Evolutionary conservation across 345 rosid genomes (phyloP).

Genomic region (Eutrema japonicum): DNA sequence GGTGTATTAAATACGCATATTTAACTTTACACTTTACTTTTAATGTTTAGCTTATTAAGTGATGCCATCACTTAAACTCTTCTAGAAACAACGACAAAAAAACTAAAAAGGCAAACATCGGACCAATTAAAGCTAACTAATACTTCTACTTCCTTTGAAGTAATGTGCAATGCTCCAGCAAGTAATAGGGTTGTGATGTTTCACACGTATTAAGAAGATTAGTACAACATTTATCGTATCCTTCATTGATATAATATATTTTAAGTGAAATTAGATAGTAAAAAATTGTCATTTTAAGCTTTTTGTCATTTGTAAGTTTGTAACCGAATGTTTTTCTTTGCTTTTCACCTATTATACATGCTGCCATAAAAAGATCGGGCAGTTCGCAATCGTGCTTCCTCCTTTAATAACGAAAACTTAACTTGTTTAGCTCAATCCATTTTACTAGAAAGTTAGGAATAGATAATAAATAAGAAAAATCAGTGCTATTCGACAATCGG

Average conservation of each 20-base stretch:
- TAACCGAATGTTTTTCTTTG: too few species aligned
- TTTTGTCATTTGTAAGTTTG: too few species aligned
- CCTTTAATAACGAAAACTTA: neutral
- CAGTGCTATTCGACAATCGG: neutral
- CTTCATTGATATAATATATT: neutral
- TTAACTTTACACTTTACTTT: slow-evolving; percentile 30
- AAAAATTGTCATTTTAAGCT: too few species aligned
- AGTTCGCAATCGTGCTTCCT: neutral
- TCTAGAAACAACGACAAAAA: slow-evolving; percentile 29
- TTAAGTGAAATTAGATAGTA: neutral
- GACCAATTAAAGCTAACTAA: slow-evolving; percentile 17
- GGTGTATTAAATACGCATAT: slow-evolving; percentile 25
- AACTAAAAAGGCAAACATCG: slow-evolving; percentile 20
- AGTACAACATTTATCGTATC: neutral
- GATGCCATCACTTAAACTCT: slow-evolving; percentile 21
- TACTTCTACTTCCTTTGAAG: neutral
- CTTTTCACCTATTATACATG: neutral
- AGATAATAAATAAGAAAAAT: neutral
- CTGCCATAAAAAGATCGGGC: neutral
- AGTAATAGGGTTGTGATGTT: neutral
- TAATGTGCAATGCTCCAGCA: slow-evolving; percentile 23
- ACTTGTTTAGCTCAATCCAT: neutral
- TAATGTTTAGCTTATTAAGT: neutral
- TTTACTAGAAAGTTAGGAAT: too few species aligned
- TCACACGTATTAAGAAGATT: neutral